Evolutionary conservation across 306 rosid species (phyloP), one percentile per base, ranked within the genome.

Genomic region (Fagus sylvatica): DNA sequence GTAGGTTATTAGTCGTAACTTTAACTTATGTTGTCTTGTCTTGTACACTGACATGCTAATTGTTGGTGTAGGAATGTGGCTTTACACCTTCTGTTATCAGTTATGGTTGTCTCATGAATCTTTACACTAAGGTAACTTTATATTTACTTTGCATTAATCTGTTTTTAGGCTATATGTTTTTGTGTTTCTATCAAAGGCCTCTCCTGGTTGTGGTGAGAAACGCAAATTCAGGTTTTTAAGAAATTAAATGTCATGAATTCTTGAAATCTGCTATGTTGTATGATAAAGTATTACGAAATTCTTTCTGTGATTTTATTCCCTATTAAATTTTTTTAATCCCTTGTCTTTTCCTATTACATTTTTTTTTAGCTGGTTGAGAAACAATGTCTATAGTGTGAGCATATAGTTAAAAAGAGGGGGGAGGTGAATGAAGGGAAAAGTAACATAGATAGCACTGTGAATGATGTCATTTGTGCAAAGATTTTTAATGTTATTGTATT

Each of bases 71-170:
- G 98, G 98, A 95, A 90, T 95, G 98, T 79, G 98, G 98, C 75
- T 87, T 95, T 84, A 84, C 94, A 61, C 98, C 98, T 77, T 89
- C 98, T 9, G 84, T 92, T 86, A 77, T 95, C 86, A 95, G 85
- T 80, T 95, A 92, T 86, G 97, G 98, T 49, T 95, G 98, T 87
- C 88, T 95, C 71, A 87, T 92, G 84, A 95, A 95, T 83, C 97
- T 85, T 83, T 95, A 89, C 76, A 78, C 89, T 56, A 95, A 95
- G 98, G 98, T 95, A 73, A 7, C 67, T 41, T 76, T 74, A 64
- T 76, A 48, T 46, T 64, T 28, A 62, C 10, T 17, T 74, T 57
- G 56, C 71, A 28, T 66, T 82, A 72, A 41, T 64, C 77, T 74
- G 65, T 36, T 53, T 36, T 43, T 15, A 11, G 12, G 9, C 28